Evolutionary conservation across 1,284 basidiomycete genomes (phyloP), one percentile per base, ranked within the genome.

Genomic region (Volvariella volvacea): DNA sequence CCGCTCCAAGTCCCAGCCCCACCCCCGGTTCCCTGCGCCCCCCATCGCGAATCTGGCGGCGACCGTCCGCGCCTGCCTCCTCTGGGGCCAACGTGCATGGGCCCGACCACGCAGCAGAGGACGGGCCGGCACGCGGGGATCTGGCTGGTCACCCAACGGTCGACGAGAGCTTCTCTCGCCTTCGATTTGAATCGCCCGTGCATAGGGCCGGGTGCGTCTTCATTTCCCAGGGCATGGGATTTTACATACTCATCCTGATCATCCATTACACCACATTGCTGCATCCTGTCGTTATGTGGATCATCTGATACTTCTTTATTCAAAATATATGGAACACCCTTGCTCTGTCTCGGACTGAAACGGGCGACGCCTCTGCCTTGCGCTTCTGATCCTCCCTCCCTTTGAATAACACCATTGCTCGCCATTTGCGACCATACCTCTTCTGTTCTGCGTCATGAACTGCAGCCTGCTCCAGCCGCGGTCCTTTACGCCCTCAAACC

Each of bases 141-240:
- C 25, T 6, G 12, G 6, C 25, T 6, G 12, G 12, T 12, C 6
- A 28, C 25, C 6, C 6, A 12, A 28, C 25, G 6, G 25, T 19
- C 12, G 53, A 51, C 22, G 56, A 66, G 60, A 36, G 34, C 34
- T 16, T 20, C 34, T 36, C 19, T 36, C 34, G 34, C 8, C n/a
- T 20, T 16, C 14, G n/a, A 36, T 7, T 7, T 42, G 63, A 60
- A 20, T 72, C 73, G 1, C 65, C 71, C 19, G 56, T 78, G 49
- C 69, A 64, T 54, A 63, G 76, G 54, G 73, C 76, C 34, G 76
- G 77, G 76, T 79, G 55, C 59, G 72, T 66, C 40, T 41, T 31
- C 17, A 15, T 33, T 44, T 36, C 19, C 41, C 31, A 46, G 34
- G 19, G 48, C 22, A 51, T 45, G 45, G n/a, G 42, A 17, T 36